Evolutionary conservation across 805 yeast species (phyloP), one percentile per base, ranked within the genome.

Genomic region (Maudiozyma serrabonitensis): DNA sequence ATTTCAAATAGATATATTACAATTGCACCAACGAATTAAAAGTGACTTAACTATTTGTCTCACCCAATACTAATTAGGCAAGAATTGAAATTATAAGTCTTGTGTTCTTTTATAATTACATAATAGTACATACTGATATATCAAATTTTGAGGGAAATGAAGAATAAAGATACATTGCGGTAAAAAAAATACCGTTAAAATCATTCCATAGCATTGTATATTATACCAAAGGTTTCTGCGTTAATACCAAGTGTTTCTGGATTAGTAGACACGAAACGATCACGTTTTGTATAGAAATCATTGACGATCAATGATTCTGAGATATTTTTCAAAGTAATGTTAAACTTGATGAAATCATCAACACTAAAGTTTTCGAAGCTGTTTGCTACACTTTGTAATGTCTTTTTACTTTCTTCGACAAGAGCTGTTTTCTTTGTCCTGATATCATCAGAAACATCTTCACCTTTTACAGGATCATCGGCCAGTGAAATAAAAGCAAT

Each of bases 301-400:
- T 59, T 46, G 47, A 59, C 62, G 16, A 63, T 63, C 26, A 63
- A 49, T 7, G 67, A 63, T 45, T 62, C 66, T 34, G 67, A 63
- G 11, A 63, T 61, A 11, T 43, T 56, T n/a, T 54, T 55, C 21
- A 63, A 46, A 41, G 58, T 62, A 3, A 47, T 47, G 15, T 54
- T 54, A 13, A 51, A 51, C 44, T 58, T 58, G 7, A 49, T 34
- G 13, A 60, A 43, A 12, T 37, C 47, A 3, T 51, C 38, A 4
- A 51, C 43, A 34, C 54, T 54, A 12, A 60, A 49, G n/a, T 45
- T 47, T 41, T 54, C 55, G 43, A 61, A 63, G 6, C 54, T 52
- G 41, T 57, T 59, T 8, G 44, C 46, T 31, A 23, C 35, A 39
- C 35, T 40, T 2, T 31, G 4, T 11, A 47, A n/a, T 4, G 40